Conservation (phyloP, 306 rosid species). For the Delonix regia region DNA sequence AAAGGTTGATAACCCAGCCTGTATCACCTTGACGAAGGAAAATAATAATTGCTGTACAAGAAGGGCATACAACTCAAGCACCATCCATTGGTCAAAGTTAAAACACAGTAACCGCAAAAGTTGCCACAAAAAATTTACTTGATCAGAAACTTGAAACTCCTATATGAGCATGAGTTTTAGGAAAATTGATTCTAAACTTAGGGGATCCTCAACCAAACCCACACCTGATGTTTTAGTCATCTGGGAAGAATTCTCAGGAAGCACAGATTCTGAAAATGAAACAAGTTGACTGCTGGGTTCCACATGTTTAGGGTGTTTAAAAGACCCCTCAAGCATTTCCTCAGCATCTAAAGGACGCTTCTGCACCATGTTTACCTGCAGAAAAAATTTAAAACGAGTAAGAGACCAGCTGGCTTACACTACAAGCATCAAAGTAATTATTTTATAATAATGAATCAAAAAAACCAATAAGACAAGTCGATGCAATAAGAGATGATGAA, state of each 20-base stretch:
- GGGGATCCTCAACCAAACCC: slow-evolving; percentile 27
- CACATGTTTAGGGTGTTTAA: slow-evolving; percentile 70
- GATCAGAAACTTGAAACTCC: slow-evolving; percentile 5
- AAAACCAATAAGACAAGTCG: not conserved
- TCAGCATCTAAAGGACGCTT: slow-evolving; percentile 78
- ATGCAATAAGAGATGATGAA: not conserved
- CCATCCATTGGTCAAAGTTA: not conserved
- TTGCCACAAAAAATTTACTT: slow-evolving; percentile 8
- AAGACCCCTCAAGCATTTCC: slow-evolving; percentile 62
- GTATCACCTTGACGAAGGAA: not conserved
- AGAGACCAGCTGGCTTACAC: slow-evolving; percentile 7
- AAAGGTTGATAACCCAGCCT: not conserved
- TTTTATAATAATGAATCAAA: slow-evolving; percentile 18
- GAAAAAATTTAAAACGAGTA: slow-evolving; percentile 12
- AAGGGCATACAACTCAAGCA: not conserved
- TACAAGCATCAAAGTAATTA: not conserved
- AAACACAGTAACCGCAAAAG: slow-evolving; percentile 18
- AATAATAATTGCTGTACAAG: not conserved
- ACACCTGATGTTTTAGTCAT: slow-evolving; percentile 64
- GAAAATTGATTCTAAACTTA: not conserved
- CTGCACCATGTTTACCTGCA: slow-evolving; percentile 80
- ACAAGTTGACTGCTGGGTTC: slow-evolving; percentile 56
- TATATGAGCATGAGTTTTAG: not conserved
- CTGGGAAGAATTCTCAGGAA: slow-evolving; percentile 48
- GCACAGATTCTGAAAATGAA: slow-evolving; percentile 75